Percentiles rank a stretch among this genome's conserved stretches.
Evolutionary conservation across 164 flowering plant genomes (phyloP).

Genomic region (Sedum album): DNA sequence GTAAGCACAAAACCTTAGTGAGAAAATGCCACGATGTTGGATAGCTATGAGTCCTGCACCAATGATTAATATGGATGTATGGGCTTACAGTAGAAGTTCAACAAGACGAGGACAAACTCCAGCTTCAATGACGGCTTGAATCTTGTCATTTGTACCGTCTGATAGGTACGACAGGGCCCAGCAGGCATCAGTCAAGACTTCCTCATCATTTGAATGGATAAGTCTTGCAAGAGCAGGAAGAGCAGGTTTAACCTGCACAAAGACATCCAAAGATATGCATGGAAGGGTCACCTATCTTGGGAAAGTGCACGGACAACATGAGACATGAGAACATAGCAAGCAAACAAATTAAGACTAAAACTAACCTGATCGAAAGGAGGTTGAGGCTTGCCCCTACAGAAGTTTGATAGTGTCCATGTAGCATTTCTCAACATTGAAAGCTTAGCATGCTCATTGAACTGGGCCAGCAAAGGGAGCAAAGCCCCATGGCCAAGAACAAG

Average conservation of each 20-base stretch:
- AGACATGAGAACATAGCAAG: not conserved
- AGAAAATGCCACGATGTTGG: not conserved
- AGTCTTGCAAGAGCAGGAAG: constrained; percentile 12
- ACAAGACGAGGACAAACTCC: constrained; percentile 8
- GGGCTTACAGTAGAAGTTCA: constrained; percentile 4
- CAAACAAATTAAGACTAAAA: not conserved
- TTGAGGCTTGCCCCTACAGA: constrained; percentile 8
- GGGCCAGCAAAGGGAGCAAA: constrained; percentile 8
- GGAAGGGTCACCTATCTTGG: not conserved
- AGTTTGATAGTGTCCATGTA: constrained; percentile 4
- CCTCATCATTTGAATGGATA: constrained; percentile 10
- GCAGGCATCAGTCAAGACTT: constrained; percentile 3
- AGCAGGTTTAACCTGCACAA: constrained; percentile 7
- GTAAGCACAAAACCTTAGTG: not conserved
- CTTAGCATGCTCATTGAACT: constrained; percentile 12
- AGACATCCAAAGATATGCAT: not conserved
- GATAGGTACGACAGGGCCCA: constrained; percentile 5
- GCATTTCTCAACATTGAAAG: constrained; percentile 15
- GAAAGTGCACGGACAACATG: not conserved
- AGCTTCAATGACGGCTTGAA: constrained; percentile 13
- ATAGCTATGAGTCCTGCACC: not conserved
- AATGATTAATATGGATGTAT: not conserved
- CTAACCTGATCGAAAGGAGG: constrained; percentile 7
- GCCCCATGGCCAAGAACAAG: constrained; percentile 8
- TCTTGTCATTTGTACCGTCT: constrained; percentile 15